Evolutionary conservation across 2,329 filamentous ascomycete genomes (phyloP).

Genomic region (Neonectria faginata): DNA sequence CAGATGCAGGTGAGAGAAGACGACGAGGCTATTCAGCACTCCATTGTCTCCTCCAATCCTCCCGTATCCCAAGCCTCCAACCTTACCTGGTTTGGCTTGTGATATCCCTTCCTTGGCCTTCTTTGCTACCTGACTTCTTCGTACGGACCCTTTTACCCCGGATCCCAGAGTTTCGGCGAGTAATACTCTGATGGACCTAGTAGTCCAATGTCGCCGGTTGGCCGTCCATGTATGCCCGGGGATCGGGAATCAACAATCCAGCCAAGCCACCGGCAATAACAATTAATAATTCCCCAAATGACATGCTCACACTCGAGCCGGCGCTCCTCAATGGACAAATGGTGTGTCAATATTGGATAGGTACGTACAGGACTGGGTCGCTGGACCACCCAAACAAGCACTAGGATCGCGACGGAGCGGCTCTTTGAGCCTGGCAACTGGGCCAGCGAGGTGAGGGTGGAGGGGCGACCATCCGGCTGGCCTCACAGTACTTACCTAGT

Average conservation of each 20-base stretch:
- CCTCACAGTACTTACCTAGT: slow-evolving; percentile 30
- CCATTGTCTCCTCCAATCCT: background rate
- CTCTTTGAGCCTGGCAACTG: slow-evolving; percentile 41
- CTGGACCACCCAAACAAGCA: slow-evolving; percentile 37
- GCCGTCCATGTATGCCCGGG: background rate
- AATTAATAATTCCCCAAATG: slow-evolving; percentile 17
- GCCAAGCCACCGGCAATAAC: slow-evolving; percentile 11
- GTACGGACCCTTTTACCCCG: slow-evolving; percentile 18
- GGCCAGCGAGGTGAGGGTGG: slow-evolving; percentile 37
- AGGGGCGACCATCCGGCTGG: slow-evolving; percentile 37
- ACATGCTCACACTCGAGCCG: slow-evolving; percentile 6
- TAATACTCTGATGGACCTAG: background rate
- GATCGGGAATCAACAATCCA: slow-evolving; percentile 5
- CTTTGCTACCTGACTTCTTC: slow-evolving; percentile 2
- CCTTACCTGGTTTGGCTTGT: slow-evolving; percentile 2
- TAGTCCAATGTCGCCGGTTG: slow-evolving; percentile 7
- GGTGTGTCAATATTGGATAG: slow-evolving; percentile 12
- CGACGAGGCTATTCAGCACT: slow-evolving; percentile 15
- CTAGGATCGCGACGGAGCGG: slow-evolving; percentile 47
- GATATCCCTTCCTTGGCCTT: background rate
- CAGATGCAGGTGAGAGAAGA: slow-evolving; percentile 15
- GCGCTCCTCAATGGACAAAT: slow-evolving; percentile 5
- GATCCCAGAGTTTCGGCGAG: slow-evolving; percentile 12
- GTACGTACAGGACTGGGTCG: slow-evolving; percentile 28
- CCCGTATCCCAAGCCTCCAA: background rate